Evolutionary conservation across 345 rosid genomes (phyloP).

Genomic region (Geranium rotundifolium): DNA sequence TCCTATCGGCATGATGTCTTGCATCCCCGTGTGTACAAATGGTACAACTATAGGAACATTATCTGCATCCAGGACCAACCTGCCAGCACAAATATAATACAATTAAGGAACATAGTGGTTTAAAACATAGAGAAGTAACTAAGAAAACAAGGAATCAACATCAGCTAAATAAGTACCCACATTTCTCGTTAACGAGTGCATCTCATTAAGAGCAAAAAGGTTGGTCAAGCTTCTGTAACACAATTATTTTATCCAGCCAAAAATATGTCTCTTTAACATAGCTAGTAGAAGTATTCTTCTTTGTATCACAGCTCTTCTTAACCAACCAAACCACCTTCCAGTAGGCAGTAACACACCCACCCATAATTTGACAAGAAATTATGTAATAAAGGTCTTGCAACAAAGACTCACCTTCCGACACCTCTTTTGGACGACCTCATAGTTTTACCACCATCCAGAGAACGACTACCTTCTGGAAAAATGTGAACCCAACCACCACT

Average conservation of each 20-base stretch:
- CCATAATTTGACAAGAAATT: not conserved
- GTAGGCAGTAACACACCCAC: not conserved
- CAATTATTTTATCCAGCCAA: not conserved
- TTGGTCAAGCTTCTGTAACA: too few relatives aligned
- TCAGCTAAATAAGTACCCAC: not conserved
- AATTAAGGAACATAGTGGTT: not conserved
- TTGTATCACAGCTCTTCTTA: not conserved
- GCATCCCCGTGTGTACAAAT: slow-evolving; percentile 93
- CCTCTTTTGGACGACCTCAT: slow-evolving; percentile 81
- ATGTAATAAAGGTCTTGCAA: not conserved
- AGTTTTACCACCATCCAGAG: slow-evolving; percentile 90
- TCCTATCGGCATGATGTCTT: slow-evolving; percentile 91
- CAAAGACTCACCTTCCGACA: slow-evolving; percentile 61
- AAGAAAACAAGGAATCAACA: not conserved
- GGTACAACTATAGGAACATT: slow-evolving; percentile 74
- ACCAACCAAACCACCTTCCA: not conserved
- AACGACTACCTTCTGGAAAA: slow-evolving; percentile 94
- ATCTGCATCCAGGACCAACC: slow-evolving; percentile 85
- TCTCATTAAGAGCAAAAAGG: too few relatives aligned
- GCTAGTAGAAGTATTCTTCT: too few relatives aligned
- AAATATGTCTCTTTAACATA: not conserved
- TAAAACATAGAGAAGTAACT: not conserved
- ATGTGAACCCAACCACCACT: slow-evolving; percentile 97
- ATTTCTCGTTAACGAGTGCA: not conserved
- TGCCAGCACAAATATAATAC: slow-evolving; percentile 11